Evolutionary conservation across 2,329 filamentous ascomycete genomes (phyloP).

Genomic region (Beauveria varroae): DNA sequence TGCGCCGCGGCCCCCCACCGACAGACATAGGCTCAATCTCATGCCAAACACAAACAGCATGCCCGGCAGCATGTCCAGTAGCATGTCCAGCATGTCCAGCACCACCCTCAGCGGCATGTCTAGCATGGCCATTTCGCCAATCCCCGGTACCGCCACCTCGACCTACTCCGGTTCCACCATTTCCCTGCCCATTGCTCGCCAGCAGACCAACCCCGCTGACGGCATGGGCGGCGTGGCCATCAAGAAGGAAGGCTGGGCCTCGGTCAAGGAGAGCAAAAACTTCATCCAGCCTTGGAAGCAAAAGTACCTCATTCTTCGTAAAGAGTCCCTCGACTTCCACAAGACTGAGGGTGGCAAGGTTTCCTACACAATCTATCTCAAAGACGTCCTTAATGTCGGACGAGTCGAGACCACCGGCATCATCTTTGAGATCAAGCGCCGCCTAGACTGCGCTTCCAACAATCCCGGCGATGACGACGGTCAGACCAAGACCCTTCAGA

Average conservation of each 20-base stretch:
- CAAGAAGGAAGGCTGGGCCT: slow-evolving; percentile 75
- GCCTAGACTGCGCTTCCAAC: slow-evolving; percentile 58
- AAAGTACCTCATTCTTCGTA: slow-evolving; percentile 84
- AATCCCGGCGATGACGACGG: slow-evolving; percentile 75
- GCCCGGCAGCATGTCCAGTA: slow-evolving; percentile 67
- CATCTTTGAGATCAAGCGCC: slow-evolving; percentile 87
- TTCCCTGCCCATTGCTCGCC: slow-evolving; percentile 59
- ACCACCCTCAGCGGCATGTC: slow-evolving; percentile 72
- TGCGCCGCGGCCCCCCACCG: slow-evolving; percentile 80
- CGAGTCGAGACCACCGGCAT: slow-evolving; percentile 86
- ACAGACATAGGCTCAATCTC: slow-evolving; percentile 73
- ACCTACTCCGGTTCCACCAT: slow-evolving; percentile 67
- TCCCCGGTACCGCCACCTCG: slow-evolving; percentile 56
- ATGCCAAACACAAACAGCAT: slow-evolving; percentile 64
- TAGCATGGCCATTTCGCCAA: slow-evolving; percentile 67
- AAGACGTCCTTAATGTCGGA: slow-evolving; percentile 83
- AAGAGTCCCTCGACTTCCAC: slow-evolving; percentile 89
- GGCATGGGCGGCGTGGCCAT: slow-evolving; percentile 62
- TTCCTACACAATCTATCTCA: slow-evolving; percentile 75
- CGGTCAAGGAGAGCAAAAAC: slow-evolving; percentile 84
- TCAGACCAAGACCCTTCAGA: slow-evolving; percentile 74
- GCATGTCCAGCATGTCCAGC: background rate
- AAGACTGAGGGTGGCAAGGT: slow-evolving; percentile 86
- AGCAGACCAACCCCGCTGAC: slow-evolving; percentile 53
- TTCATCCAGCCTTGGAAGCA: slow-evolving; percentile 83